phyloP scores from a whole-genome alignment of 495 filamentous ascomycete genomes.

The Podospora pseudoanserina region DNA sequence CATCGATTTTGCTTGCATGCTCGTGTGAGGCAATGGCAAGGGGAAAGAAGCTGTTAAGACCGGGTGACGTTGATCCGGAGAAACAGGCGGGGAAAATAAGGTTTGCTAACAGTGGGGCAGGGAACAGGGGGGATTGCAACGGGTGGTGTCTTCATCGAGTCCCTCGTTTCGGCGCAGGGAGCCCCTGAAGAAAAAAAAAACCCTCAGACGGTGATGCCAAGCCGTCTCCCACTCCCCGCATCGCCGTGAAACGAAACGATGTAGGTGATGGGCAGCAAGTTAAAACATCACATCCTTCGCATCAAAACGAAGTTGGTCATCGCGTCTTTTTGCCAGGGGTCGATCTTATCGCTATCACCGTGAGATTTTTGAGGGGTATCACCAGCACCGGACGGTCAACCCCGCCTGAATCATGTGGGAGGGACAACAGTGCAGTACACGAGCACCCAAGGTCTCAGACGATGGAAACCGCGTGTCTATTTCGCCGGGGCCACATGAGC shows the following conservation, averaged over 20 bases:
- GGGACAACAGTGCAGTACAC: background rate
- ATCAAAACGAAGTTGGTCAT: slow-evolving; percentile 4
- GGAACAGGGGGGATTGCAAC: background rate
- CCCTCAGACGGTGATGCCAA: slow-evolving; percentile 3
- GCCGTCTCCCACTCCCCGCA: slow-evolving; percentile 1
- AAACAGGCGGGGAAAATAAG: background rate
- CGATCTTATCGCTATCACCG: background rate
- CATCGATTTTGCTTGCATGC: background rate
- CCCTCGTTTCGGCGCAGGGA: slow-evolving; percentile 3
- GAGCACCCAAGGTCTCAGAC: background rate
- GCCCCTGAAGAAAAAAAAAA: background rate
- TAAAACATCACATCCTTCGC: background rate
- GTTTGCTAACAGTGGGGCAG: slow-evolving; percentile 1
- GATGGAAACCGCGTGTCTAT: slow-evolving; percentile 8
- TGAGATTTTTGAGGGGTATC: background rate
- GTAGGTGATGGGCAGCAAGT: background rate
- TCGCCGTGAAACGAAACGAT: slow-evolving; percentile 16
- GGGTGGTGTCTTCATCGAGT: background rate
- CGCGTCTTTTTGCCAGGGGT: background rate
- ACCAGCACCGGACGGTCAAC: background rate
- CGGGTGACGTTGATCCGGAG: background rate
- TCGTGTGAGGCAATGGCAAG: slow-evolving; percentile 5
- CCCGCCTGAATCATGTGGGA: slow-evolving; percentile 1
- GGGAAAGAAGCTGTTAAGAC: slow-evolving; percentile 1
- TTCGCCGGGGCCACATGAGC: slow-evolving; percentile 5